Conservation (phyloP, 2,329 filamentous ascomycete genomes). For the Diaporthe amygdali region DNA sequence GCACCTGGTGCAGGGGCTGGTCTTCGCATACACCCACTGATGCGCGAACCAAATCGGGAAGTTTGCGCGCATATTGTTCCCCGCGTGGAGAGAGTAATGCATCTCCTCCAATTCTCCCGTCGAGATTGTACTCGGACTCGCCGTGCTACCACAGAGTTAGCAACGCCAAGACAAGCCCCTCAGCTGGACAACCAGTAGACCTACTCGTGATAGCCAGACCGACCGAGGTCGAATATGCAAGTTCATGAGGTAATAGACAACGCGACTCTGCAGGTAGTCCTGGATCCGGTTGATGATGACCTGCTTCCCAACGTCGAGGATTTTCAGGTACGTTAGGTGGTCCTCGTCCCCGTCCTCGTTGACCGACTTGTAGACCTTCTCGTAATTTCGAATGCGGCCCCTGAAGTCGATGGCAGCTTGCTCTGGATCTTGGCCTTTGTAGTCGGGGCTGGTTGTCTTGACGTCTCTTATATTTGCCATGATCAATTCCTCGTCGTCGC, state of each 20-base stretch:
- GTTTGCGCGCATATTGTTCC: conserved; percentile 82
- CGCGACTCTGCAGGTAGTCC: conserved; percentile 93
- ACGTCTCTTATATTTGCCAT: conserved; percentile 98
- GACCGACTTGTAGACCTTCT: conserved; percentile 94
- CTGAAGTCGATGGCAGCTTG: conserved; percentile 89
- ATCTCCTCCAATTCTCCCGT: conserved; percentile 91
- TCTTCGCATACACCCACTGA: conserved; percentile 76
- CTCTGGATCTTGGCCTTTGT: conserved; percentile 92
- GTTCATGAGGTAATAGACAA: conserved; percentile 99
- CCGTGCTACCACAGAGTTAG: conserved; percentile 69
- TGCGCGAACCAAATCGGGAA: conserved; percentile 83
- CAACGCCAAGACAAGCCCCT: conserved; percentile 24
- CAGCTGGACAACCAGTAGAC: conserved; percentile 38
- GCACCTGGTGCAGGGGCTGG: background rate
- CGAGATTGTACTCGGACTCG: conserved; percentile 90
- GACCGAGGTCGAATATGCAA: conserved; percentile 95
- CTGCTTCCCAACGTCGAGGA: conserved; percentile 94
- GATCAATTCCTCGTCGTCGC: conserved; percentile 93
- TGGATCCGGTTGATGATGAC: conserved; percentile 98
- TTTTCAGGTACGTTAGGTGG: conserved; percentile 92
- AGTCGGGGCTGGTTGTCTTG: conserved; percentile 96
- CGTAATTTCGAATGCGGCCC: conserved; percentile 94
- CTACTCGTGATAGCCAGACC: conserved; percentile 92
- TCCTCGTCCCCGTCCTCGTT: conserved; percentile 81
- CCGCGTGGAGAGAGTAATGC: conserved; percentile 85